phyloP scores from a whole-genome alignment of 2,329 filamentous ascomycete species.

The Metarhizium sp. region DNA sequence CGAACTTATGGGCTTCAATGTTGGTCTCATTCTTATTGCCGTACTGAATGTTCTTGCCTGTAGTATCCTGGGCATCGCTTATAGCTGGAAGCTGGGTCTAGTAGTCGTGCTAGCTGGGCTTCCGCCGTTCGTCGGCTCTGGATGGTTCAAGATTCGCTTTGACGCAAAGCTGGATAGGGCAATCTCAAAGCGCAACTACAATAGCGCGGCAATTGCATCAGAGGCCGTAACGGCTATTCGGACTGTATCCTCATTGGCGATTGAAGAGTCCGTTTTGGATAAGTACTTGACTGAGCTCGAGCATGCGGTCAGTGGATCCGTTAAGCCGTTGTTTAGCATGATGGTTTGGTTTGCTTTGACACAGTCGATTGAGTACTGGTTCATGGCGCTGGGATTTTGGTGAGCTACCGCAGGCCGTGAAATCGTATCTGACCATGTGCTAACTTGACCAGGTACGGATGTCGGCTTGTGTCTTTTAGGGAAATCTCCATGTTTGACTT shows the following conservation, averaged over 20 bases:
- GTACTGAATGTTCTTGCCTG: conserved; percentile 27
- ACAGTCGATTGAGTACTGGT: conserved; percentile 27
- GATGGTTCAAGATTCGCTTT: conserved; percentile 28
- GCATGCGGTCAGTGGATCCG: no score
- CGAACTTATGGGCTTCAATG: conserved; percentile 34
- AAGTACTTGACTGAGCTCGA: conserved; percentile 20
- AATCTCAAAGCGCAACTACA: conserved; percentile 23
- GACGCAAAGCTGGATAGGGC: conserved; percentile 29
- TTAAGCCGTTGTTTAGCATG: conserved; percentile 7
- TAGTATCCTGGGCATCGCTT: conserved; percentile 31
- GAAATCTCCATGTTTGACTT: conserved; percentile 44
- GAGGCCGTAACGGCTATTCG: conserved; percentile 30
- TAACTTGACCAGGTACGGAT: no score
- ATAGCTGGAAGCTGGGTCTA: conserved; percentile 39
- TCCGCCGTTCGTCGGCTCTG: conserved; percentile 25
- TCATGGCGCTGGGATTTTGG: conserved; percentile 33
- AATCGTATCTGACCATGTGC: no score
- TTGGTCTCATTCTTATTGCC: conserved; percentile 28
- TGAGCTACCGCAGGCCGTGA: conserved; percentile 5
- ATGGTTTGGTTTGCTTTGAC: conserved; percentile 28
- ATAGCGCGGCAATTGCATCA: conserved; percentile 32
- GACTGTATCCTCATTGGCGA: conserved; percentile 31
- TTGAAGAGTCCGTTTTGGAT: conserved; percentile 25
- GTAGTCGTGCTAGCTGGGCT: conserved; percentile 35
- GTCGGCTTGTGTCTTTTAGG: conserved; percentile 21